Conservation (phyloP, 2,329 filamentous ascomycete species). For the Claviceps humidiphila region DNA sequence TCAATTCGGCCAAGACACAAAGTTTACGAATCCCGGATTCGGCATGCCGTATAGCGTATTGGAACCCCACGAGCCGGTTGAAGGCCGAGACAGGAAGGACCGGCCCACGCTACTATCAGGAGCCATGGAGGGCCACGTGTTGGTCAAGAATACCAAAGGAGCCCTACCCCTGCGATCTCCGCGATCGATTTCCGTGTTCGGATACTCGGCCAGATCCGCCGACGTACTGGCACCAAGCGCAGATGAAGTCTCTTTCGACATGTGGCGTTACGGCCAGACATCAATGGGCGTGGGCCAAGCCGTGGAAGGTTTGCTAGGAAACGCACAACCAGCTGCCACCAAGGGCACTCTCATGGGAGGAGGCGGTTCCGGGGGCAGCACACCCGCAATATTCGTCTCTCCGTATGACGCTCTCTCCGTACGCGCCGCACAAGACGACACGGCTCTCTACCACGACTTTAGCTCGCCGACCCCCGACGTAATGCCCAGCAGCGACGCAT, state of each 20-base stretch:
- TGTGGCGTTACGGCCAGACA: slow-evolving; percentile 21
- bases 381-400: slow-evolving; percentile 33
- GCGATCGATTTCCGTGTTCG: slow-evolving; percentile 42
- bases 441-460: slow-evolving; percentile 48
- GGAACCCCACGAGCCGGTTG: slow-evolving; percentile 36
- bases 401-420: slow-evolving; percentile 32
- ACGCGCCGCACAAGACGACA: slow-evolving; percentile 40
- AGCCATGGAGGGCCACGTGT: slow-evolving; percentile 49
- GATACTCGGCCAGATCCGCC: slow-evolving; percentile 42
- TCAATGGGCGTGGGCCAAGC: neutral
- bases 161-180: slow-evolving; percentile 40
- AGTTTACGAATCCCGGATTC: slow-evolving; percentile 31
- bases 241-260: slow-evolving; percentile 20
- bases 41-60: slow-evolving; percentile 38
- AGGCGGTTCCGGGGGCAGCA: slow-evolving; percentile 35
- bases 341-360: slow-evolving; percentile 30
- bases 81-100: slow-evolving; percentile 36
- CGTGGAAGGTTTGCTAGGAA: slow-evolving; percentile 13
- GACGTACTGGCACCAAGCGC: slow-evolving; percentile 27
- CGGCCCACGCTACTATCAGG: slow-evolving; percentile 33
- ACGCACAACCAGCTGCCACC: slow-evolving; percentile 15
- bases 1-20: slow-evolving; percentile 37
- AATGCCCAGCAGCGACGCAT: slow-evolving; percentile 43
- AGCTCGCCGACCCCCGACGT: slow-evolving; percentile 32
- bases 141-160: slow-evolving; percentile 46